Percentiles rank a stretch among this genome's conserved stretches.
Evolutionary conservation across 352 stramenopile genomes (phyloP).

Genomic region (Discostella stelligera): DNA sequence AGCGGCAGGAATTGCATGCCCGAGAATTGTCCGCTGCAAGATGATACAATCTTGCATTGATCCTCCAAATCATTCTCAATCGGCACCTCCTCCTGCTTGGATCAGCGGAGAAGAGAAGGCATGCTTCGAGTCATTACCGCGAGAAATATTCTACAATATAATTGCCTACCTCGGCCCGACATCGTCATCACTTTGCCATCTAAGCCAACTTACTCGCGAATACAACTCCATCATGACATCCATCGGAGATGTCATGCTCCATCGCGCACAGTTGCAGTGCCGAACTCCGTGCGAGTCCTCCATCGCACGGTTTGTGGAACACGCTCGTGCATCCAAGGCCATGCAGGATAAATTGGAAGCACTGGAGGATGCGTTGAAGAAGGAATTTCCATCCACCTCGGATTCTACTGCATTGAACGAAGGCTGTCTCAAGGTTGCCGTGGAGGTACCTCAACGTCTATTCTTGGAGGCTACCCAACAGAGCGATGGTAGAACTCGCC

Average conservation of each 20-base stretch:
- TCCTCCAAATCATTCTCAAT: neutral
- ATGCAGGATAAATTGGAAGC: constrained; percentile 29
- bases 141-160: constrained; percentile 35
- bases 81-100: too few relatives aligned
- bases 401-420: neutral
- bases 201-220: constrained; percentile 19
- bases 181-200: constrained; percentile 30
- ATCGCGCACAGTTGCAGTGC: constrained; percentile 22
- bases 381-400: constrained; percentile 19
- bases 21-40: constrained; percentile 23
- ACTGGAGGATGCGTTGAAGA: constrained; percentile 18
- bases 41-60: neutral
- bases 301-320: constrained; percentile 33
- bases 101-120: neutral
- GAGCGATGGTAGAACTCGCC: neutral
- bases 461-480: neutral
- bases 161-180: constrained; percentile 34
- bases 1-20: neutral
- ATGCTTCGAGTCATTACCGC: constrained; percentile 21
- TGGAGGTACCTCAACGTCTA: neutral
- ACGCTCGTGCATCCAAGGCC: constrained; percentile 21
- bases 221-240: constrained; percentile 30
- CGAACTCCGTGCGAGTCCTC: constrained; percentile 27
- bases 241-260: constrained; percentile 39
- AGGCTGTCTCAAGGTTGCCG: neutral